Percentiles rank a stretch among this genome's conserved stretches.
These are phyloP conservation scores for Brassica napus DNA, from an alignment of 345 rosid genomes.

Conservation along the genomic window DNA sequence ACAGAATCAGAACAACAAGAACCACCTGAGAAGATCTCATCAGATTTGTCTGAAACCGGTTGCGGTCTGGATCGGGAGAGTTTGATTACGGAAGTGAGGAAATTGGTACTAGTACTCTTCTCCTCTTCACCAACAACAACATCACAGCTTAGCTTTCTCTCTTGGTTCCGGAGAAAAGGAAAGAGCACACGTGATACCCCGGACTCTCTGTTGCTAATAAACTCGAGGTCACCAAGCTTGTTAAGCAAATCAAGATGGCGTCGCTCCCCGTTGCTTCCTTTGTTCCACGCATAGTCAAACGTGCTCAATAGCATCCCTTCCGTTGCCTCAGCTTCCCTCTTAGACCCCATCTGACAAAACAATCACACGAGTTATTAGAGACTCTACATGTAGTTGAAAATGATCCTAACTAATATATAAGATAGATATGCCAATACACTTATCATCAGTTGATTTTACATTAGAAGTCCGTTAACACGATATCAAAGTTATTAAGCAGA, in stretches of 20 bases:
- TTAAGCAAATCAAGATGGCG: conserved; percentile 58
- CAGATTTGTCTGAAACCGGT: conserved; percentile 40
- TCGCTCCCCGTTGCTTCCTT: conserved; percentile 66
- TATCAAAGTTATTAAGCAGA: background rate
- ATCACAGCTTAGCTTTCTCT: conserved; percentile 23
- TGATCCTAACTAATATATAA: too few relatives aligned
- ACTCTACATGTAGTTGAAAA: too few relatives aligned
- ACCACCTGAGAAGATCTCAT: background rate
- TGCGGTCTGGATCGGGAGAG: conserved; percentile 57
- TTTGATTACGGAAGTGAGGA: too few relatives aligned
- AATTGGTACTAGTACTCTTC: conserved; percentile 36
- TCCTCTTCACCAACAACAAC: conserved; percentile 36
- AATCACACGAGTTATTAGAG: background rate
- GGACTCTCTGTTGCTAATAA: conserved; percentile 37
- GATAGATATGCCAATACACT: too few relatives aligned
- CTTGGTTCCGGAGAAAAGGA: conserved; percentile 23
- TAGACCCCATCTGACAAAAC: conserved; percentile 57
- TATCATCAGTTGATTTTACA: too few relatives aligned
- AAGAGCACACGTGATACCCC: conserved; percentile 41
- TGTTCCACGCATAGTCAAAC: conserved; percentile 96
- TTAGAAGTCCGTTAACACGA: too few relatives aligned
- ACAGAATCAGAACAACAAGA: background rate
- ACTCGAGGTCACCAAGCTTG: conserved; percentile 50
- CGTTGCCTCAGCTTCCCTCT: conserved; percentile 58
- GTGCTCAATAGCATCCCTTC: conserved; percentile 58